phyloP scores from a whole-genome alignment of 73 alveolate genomes.

The Symbiodinium natans region DNA sequence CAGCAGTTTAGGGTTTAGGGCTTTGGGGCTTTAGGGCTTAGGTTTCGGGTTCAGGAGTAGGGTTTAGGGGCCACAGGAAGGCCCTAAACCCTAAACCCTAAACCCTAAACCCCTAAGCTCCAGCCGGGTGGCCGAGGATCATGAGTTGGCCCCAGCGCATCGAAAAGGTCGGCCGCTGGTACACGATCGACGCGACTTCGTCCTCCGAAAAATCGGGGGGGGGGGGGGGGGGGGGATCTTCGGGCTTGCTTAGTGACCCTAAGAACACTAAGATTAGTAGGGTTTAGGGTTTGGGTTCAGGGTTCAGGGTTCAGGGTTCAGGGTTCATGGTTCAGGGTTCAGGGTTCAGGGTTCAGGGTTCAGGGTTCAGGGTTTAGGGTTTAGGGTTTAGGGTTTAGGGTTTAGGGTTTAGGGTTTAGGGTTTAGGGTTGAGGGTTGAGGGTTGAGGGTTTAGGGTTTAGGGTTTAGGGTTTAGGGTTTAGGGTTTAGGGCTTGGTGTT shows the following conservation, averaged over 20 bases:
- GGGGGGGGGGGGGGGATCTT: too few species aligned
- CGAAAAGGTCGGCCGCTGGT: conserved; percentile 55
- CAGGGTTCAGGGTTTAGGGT: not conserved
- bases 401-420: too few species aligned
- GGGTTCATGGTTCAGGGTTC: not conserved
- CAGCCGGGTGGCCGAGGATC: not conserved
- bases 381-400: not conserved
- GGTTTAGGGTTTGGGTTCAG: too few species aligned
- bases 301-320: too few species aligned
- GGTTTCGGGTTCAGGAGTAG: not conserved
- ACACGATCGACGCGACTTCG: conserved; percentile 34
- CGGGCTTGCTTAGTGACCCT: too few species aligned
- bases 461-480: too few species aligned
- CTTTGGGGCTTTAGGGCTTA: not conserved
- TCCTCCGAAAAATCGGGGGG: not conserved
- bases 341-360: not conserved
- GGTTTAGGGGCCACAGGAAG: too few species aligned
- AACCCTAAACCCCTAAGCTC: not conserved
- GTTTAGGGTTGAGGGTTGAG: too few species aligned
- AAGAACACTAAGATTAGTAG: too few species aligned
- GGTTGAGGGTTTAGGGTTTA: too few species aligned
- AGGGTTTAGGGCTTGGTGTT: too few species aligned
- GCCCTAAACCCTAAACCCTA: too few species aligned
- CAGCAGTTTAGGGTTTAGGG: not conserved
- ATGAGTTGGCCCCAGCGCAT: conserved; percentile 78